Evolutionary conservation across 148 eudicot species (phyloP), one percentile per base, ranked within the genome.

Genomic region (Spergularia bocconei): DNA sequence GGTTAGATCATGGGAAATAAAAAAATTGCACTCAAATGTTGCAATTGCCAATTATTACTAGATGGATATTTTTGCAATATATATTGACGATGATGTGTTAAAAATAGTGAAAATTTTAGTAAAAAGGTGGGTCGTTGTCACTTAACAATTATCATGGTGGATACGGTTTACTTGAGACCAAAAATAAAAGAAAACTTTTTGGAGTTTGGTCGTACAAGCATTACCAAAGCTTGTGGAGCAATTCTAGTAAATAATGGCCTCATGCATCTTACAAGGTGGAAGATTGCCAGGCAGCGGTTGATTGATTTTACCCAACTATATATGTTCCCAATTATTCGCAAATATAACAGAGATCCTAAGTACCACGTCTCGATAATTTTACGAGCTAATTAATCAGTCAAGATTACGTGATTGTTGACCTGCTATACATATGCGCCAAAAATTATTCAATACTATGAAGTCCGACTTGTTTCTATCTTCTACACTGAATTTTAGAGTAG

Each of bases 231-330:
- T 61, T 75, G 78, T 52, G 70, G 75, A 74, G 75, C 78, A 74
- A 53, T 79, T 62, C 20, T n/a, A 51, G 70, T 69, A 47, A 51
- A 23, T 69, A 62, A 9, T 44, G 48, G 8, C 48, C 48, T 54
- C 14, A 29, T 29, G 36, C 36, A 15, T 11, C 44, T 61, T 53
- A 2, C 9, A 60, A 62, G 39, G 74, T 74, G 77, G 77, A 72
- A 59, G 61, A 4, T 16, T 66, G 23, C 51, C 51, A 0, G 33
- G 2, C 33, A 1, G 36, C 36, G 4, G 36, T 29, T 29, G 67
- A 59, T 79, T 79, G 81, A 79, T 73, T 73, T 73, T 67, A 79
- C 73, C 19, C 77, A 59, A 61, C 82, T 69, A 52, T 41, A 11
- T 61, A 21, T 72, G 71, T 23, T 29, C 36, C 36, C 36, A 29